Conservation (phyloP, 192 early-diverging fungal genomes). For the Cetraspora pellucida region DNA sequence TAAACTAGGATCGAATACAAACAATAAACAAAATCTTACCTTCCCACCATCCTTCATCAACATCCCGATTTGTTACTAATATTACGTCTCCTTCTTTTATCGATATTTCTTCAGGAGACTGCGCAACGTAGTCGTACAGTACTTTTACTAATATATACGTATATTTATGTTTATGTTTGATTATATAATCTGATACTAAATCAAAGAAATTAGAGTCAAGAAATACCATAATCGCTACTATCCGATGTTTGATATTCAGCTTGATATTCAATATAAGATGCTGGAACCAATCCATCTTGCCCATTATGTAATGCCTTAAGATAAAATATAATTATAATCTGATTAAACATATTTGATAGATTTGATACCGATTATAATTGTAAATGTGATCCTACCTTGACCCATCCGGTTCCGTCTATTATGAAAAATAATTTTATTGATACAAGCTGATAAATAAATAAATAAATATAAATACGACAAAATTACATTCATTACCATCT, state of each 20-base stretch:
- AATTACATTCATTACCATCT: constrained; percentile 46
- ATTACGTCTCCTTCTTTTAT: constrained; percentile 52
- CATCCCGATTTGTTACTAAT: constrained; percentile 49
- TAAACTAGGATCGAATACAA: not conserved
- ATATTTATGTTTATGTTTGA: not conserved
- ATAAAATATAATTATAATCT: not conserved
- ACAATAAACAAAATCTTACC: constrained; percentile 39
- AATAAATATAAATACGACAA: constrained; percentile 14
- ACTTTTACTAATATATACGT: constrained; percentile 41
- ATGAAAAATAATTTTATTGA: not conserved
- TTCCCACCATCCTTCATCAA: constrained; percentile 62
- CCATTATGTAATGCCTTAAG: constrained; percentile 30
- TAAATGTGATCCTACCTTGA: constrained; percentile 45
- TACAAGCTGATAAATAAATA: not conserved
- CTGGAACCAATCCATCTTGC: constrained; percentile 51
- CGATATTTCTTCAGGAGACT: constrained; percentile 53
- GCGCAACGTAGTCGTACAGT: constrained; percentile 58
- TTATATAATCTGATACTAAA: no score
- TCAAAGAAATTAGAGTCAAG: not conserved
- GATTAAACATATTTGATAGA: not conserved
- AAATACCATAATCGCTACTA: constrained; percentile 5
- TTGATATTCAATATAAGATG: constrained; percentile 48
- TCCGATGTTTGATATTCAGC: constrained; percentile 24
- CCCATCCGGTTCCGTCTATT: constrained; percentile 64
- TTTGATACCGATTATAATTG: not conserved